Evolutionary conservation across 2,329 filamentous ascomycete genomes (phyloP).

Genomic region (Chrysosporium queenslandicum): DNA sequence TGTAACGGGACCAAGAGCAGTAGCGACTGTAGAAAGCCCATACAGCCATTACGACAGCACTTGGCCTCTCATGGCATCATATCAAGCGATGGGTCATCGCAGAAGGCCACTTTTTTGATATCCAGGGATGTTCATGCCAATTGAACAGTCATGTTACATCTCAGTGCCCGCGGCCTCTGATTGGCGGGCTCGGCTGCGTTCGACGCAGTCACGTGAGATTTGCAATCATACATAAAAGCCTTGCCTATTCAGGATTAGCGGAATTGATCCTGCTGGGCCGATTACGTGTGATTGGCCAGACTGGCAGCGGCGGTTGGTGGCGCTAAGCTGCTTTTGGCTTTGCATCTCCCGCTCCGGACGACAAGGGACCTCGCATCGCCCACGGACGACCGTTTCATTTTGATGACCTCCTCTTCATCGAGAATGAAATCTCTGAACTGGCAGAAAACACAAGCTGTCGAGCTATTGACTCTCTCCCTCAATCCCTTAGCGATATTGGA

Average conservation of each 20-base stretch:
- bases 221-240: not conserved
- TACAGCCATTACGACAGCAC: constrained; percentile 6
- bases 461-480: not conserved
- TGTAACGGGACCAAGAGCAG: not conserved
- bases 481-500: not conserved
- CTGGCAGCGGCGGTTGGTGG: not conserved
- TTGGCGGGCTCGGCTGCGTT: not conserved
- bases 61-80: constrained; percentile 2
- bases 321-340: not conserved
- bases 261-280: not conserved
- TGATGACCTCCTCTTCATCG: not conserved
- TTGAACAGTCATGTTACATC: constrained; percentile 1
- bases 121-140: not conserved
- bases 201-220: not conserved
- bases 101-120: constrained; percentile 2
- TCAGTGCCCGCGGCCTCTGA: not conserved
- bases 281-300: not conserved
- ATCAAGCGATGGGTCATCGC: not conserved
- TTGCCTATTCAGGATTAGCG: not conserved
- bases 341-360: not conserved
- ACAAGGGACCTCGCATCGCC: not conserved
- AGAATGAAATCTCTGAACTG: not conserved
- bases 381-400: not conserved
- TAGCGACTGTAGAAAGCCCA: not conserved
- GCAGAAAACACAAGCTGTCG: not conserved